Percentiles rank a stretch among this genome's conserved stretches.
Evolutionary conservation across 768 basidiomycete genomes (phyloP).

Genomic region (Hericium rajendrae): DNA sequence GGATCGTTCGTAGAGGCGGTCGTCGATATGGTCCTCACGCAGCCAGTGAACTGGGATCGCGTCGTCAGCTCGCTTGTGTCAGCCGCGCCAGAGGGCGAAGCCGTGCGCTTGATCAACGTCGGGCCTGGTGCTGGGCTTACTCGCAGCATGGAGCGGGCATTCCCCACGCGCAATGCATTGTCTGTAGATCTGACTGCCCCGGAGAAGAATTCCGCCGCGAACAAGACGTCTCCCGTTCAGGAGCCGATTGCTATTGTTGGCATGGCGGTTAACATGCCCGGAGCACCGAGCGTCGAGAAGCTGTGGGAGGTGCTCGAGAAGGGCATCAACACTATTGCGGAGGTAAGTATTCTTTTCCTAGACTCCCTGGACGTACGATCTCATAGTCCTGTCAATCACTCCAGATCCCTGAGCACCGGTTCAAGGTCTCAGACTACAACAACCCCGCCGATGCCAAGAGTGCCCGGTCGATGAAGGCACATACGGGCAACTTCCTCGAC

Average conservation of each 20-base stretch:
- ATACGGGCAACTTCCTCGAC: constrained; percentile 55
- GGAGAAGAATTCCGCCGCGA: background rate
- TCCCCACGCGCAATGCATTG: constrained; percentile 17
- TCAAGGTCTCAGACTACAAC: constrained; percentile 35
- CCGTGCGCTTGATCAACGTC: constrained; percentile 35
- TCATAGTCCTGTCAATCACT: constrained; percentile 4
- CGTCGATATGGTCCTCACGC: constrained; percentile 12
- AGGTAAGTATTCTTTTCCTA: constrained; percentile 29
- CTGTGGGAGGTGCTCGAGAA: constrained; percentile 54
- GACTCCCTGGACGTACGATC: background rate
- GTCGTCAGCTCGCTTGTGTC: constrained; percentile 22
- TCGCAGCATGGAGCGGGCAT: constrained; percentile 28
- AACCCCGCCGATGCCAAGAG: constrained; percentile 14
- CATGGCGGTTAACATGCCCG: constrained; percentile 53
- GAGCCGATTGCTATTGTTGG: constrained; percentile 63
- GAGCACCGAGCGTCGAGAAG: constrained; percentile 35
- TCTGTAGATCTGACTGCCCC: constrained; percentile 1
- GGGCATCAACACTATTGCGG: constrained; percentile 45
- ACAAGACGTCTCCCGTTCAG: constrained; percentile 19
- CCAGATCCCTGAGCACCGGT: constrained; percentile 56
- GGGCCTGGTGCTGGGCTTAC: constrained; percentile 37
- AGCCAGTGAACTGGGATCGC: constrained; percentile 34
- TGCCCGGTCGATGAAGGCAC: constrained; percentile 38
- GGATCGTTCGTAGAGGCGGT: constrained; percentile 6
- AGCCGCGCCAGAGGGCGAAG: constrained; percentile 14